phyloP scores from a whole-genome alignment of 257 asterid genomes.

The Rauvolfia tetraphylla region DNA sequence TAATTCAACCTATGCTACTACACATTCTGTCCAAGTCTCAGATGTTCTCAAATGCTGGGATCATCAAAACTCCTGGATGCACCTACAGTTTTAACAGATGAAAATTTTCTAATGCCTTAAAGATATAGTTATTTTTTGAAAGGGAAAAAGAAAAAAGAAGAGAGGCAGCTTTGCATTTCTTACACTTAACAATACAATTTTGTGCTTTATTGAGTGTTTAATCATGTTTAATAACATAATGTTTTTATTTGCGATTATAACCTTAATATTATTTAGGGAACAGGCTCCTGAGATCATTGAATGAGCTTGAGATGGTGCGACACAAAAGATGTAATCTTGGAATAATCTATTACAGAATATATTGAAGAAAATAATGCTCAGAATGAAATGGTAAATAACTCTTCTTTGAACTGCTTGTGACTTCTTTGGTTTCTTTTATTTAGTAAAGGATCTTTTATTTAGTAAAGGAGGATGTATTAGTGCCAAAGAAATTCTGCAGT shows the following conservation, averaged over 20 bases:
- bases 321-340: neutral
- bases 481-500: neutral
- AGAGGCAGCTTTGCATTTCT: neutral
- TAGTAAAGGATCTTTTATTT: neutral
- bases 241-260: neutral
- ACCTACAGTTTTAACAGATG: neutral
- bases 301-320: neutral
- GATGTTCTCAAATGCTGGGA: neutral
- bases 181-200: neutral
- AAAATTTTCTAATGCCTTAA: neutral
- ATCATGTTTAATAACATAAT: neutral
- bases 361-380: neutral
- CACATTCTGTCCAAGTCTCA: neutral
- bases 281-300: neutral
- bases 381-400: neutral
- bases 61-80: neutral
- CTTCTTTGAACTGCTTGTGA: neutral
- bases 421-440: neutral
- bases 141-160: too few relatives aligned
- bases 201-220: neutral
- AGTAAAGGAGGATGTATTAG: neutral
- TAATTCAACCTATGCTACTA: conserved; percentile 1
- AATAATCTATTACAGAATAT: neutral
- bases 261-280: neutral
- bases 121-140: neutral